phyloP scores from a whole-genome alignment of 352 stramenopile genomes.

The Phytopythium chamaehyphon region DNA sequence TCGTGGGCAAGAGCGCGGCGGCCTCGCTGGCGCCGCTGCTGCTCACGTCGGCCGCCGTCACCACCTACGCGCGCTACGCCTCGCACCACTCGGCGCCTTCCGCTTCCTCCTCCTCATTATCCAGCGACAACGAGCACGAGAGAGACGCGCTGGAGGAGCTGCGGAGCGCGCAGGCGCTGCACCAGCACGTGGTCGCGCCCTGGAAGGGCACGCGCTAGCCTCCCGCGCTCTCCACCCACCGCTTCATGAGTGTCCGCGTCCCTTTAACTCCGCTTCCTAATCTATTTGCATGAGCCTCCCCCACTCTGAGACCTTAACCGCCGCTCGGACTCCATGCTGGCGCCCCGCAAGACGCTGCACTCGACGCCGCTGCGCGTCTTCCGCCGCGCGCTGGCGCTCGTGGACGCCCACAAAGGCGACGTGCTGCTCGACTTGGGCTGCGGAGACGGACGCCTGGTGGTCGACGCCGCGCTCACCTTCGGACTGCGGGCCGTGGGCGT shows the following conservation, averaged over 20 bases:
- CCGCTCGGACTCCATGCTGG: constrained; percentile 58
- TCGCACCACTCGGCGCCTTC: constrained; percentile 31
- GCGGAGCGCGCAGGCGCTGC: constrained; percentile 25
- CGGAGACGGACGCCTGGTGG: constrained; percentile 63
- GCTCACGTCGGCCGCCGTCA: constrained; percentile 58
- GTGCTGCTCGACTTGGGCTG: constrained; percentile 81
- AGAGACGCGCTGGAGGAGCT: constrained; percentile 30
- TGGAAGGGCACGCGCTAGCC: constrained; percentile 70
- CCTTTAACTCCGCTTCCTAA: too few relatives aligned
- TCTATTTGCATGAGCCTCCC: too few relatives aligned
- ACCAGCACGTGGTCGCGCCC: constrained; percentile 59
- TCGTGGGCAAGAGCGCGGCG: constrained; percentile 27
- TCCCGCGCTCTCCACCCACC: not conserved
- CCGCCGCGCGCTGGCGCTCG: constrained; percentile 45
- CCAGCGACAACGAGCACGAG: too few relatives aligned
- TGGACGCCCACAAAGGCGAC: constrained; percentile 28
- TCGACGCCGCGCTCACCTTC: constrained; percentile 46
- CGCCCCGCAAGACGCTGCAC: constrained; percentile 73
- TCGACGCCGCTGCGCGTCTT: constrained; percentile 72
- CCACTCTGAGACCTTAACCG: too few relatives aligned
- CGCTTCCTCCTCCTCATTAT: too few relatives aligned
- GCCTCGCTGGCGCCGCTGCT: constrained; percentile 50
- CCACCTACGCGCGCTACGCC: constrained; percentile 56
- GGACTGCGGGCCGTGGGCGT: constrained; percentile 59
- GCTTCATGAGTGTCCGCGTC: not conserved